phyloP scores from a whole-genome alignment of 1,284 basidiomycete species.

The Somion occarium region DNA sequence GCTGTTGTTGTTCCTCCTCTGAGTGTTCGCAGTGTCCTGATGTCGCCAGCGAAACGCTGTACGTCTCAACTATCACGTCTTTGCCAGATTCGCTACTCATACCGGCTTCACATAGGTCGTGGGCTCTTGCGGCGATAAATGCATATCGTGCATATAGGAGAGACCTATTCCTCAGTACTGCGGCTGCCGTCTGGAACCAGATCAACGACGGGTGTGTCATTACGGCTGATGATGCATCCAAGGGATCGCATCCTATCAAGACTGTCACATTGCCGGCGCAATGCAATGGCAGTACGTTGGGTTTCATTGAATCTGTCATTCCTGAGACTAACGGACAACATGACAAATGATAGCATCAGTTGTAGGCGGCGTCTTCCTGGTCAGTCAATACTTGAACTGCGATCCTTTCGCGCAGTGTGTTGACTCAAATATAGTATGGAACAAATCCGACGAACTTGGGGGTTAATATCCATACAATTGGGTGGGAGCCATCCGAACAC shows the following conservation, averaged over 20 bases:
- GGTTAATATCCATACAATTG: constrained; percentile 2
- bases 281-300: constrained; percentile 4
- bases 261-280: constrained; percentile 1
- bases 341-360: background rate
- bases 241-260: background rate
- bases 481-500: background rate
- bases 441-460: background rate
- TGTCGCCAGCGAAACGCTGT: background rate
- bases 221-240: background rate
- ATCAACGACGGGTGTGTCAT: background rate
- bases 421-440: constrained; percentile 1
- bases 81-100: background rate
- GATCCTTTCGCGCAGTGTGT: too few species aligned
- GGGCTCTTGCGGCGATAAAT: constrained; percentile 8
- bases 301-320: background rate
- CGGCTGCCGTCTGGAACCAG: constrained; percentile 8
- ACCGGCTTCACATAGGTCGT: background rate
- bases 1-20: too few species aligned
- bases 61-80: background rate
- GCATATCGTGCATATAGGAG: constrained; percentile 12
- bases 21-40: background rate
- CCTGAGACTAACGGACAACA: background rate
- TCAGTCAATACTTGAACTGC: background rate
- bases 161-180: constrained; percentile 7
- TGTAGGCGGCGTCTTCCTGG: constrained; percentile 7